Evolutionary conservation across 2,329 filamentous ascomycete species (phyloP).

Genomic region (Camillea tinctor): DNA sequence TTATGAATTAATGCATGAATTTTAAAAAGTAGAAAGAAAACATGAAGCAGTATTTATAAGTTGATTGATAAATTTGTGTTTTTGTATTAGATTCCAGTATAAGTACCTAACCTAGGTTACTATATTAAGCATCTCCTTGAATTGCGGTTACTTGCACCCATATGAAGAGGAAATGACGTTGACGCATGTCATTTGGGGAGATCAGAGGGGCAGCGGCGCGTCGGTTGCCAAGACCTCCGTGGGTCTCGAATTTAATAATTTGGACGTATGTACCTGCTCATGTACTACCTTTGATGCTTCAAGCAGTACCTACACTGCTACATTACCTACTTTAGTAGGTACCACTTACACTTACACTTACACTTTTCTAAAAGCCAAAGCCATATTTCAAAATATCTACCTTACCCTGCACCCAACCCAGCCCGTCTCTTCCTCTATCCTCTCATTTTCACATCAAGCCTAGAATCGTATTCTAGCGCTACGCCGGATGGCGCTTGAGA

Average conservation of each 20-base stretch:
- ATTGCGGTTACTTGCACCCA: too few relatives aligned
- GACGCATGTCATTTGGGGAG: constrained; percentile 7
- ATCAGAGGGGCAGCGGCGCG: constrained; percentile 9
- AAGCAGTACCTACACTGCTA: too few relatives aligned
- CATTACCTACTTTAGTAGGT: too few relatives aligned
- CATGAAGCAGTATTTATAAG: neutral
- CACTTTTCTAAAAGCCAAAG: too few relatives aligned
- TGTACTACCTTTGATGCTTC: neutral
- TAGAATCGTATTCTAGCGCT: neutral
- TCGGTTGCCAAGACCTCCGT: constrained; percentile 22
- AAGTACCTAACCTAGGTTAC: too few relatives aligned
- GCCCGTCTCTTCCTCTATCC: neutral
- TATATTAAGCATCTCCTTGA: too few relatives aligned
- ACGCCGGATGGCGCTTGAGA: neutral
- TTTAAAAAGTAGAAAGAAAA: neutral
- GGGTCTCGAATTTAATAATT: neutral
- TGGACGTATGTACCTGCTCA: too few relatives aligned
- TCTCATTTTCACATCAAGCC: neutral
- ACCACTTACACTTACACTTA: too few relatives aligned
- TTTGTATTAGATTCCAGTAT: too few relatives aligned
- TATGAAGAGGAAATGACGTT: neutral
- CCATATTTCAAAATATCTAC: neutral
- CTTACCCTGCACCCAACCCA: neutral
- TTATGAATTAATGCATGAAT: neutral
- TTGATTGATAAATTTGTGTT: too few relatives aligned